Conservation (phyloP, 2,329 filamentous ascomycete genomes). For the Nothophaeocryptopus gaeumannii region DNA sequence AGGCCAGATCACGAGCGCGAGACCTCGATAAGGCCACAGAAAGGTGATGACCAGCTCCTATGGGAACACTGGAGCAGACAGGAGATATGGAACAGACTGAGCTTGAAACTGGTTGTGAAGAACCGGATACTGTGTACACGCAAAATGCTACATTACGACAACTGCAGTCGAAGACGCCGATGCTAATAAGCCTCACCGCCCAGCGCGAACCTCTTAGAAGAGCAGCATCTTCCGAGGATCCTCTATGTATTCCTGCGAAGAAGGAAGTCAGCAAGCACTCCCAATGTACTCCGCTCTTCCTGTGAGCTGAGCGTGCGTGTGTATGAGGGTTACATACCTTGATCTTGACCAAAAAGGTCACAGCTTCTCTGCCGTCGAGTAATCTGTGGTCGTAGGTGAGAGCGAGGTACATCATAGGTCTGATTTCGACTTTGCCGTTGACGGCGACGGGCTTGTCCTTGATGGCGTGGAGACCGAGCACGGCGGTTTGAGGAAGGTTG, state of each 20-base stretch:
- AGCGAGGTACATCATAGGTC: slow-evolving; percentile 99
- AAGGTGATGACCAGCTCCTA: no score
- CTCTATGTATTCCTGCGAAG: slow-evolving; percentile 70
- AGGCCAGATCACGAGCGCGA: no score
- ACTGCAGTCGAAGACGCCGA: background rate
- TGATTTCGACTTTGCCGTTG: slow-evolving; percentile 90
- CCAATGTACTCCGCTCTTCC: background rate
- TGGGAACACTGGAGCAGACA: no score
- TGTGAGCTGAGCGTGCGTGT: no score
- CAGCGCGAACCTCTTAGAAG: slow-evolving; percentile 10
- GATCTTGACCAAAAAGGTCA: slow-evolving; percentile 92
- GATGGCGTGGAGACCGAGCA: slow-evolving; percentile 90
- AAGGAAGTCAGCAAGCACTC: background rate
- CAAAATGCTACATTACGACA: slow-evolving; percentile 9
- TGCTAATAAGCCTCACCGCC: background rate
- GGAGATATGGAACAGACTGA: no score
- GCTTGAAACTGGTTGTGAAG: background rate
- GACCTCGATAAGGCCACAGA: no score
- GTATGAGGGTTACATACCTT: slow-evolving; percentile 54
- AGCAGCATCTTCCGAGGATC: slow-evolving; percentile 90
- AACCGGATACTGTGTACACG: slow-evolving; percentile 15
- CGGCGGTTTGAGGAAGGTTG: slow-evolving; percentile 88
- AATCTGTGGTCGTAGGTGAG: slow-evolving; percentile 97
- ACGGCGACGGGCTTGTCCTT: slow-evolving; percentile 89
- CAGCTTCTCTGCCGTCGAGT: slow-evolving; percentile 89